Percentiles rank a stretch among this genome's conserved stretches.
phyloP scores from a whole-genome alignment of 768 basidiomycete species.

The Russula virescens region DNA sequence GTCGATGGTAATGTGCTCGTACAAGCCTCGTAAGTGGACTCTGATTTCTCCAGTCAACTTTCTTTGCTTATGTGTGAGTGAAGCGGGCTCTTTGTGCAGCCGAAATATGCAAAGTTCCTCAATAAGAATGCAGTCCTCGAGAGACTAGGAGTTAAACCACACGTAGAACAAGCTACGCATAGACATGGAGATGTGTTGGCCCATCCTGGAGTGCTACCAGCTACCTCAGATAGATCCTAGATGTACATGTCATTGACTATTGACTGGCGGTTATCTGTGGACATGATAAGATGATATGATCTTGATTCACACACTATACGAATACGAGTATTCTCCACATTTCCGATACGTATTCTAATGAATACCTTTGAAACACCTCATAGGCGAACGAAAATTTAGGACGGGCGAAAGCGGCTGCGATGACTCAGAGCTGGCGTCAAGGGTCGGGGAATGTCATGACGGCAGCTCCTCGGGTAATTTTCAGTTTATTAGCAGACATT shows the following conservation, averaged over 20 bases:
- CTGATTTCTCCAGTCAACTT: neutral
- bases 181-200: constrained; percentile 7
- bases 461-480: too few species aligned
- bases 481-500: too few species aligned
- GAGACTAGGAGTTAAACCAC: constrained; percentile 55
- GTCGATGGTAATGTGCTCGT: constrained; percentile 77
- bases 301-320: neutral
- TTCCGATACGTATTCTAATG: neutral
- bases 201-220: neutral
- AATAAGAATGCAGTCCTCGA: constrained; percentile 53
- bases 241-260: neutral
- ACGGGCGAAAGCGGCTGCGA: too few species aligned
- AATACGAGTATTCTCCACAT: neutral
- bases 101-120: constrained; percentile 77
- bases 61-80: neutral
- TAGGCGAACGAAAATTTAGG: too few species aligned
- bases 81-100: constrained; percentile 84
- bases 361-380: too few species aligned
- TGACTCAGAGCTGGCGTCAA: neutral
- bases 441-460: neutral
- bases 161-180: constrained; percentile 18
- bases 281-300: neutral
- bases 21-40: constrained; percentile 63
- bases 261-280: neutral
- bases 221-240: constrained; percentile 2